Conservation (phyloP, 345 rosid species). For the Conringia planisiliqua region DNA sequence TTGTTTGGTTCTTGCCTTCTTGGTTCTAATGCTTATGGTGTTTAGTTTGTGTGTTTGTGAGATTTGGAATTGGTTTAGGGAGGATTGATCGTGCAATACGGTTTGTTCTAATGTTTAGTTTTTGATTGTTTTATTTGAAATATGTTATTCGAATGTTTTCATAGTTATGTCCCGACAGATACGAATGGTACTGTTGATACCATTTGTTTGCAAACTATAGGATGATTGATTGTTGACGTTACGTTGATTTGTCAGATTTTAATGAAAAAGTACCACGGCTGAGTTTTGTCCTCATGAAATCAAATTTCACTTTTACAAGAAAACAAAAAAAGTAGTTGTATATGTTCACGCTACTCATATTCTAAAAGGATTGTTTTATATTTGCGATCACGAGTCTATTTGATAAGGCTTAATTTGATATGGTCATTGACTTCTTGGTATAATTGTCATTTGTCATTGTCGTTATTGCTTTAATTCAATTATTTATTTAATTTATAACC, state of each 20-base stretch:
- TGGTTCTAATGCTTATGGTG: background rate
- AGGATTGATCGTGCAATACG: no score
- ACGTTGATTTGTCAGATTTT: background rate
- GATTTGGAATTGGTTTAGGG: background rate
- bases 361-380: background rate
- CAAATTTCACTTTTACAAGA: background rate
- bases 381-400: background rate
- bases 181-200: background rate
- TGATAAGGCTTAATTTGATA: background rate
- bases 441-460: constrained; percentile 3
- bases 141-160: no score
- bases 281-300: background rate
- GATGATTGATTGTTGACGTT: background rate
- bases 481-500: background rate
- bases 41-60: background rate
- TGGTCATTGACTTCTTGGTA: constrained; percentile 10
- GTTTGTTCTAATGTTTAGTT: no score
- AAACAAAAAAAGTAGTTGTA: background rate
- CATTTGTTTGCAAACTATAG: background rate
- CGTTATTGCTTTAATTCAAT: background rate
- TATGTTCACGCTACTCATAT: background rate
- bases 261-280: background rate
- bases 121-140: background rate
- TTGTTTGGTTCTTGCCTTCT: no score
- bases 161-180: background rate